Conservation (phyloP, 1,139 yeast species). For the Wickerhamiella infanticola region DNA sequence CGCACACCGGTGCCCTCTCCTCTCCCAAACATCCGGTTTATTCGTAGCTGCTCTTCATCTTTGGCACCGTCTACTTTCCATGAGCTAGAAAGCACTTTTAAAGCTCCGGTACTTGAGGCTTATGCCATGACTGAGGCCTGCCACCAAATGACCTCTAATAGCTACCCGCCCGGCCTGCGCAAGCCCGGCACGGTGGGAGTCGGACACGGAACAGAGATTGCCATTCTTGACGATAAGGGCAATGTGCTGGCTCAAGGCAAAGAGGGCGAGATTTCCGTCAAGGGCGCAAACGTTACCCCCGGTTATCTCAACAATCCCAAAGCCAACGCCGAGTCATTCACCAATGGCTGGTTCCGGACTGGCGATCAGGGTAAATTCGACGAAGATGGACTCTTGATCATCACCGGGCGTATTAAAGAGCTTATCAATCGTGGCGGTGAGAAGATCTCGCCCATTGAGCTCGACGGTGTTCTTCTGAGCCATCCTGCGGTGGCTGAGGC, state of each 20-base stretch:
- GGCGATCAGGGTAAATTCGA: slow-evolving; percentile 58
- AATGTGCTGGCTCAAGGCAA: slow-evolving; percentile 32
- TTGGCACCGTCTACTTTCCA: slow-evolving; percentile 47
- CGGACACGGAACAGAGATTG: slow-evolving; percentile 51
- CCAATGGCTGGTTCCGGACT: slow-evolving; percentile 49
- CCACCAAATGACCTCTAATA: slow-evolving; percentile 59
- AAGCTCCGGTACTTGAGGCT: slow-evolving; percentile 55
- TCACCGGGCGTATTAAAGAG: slow-evolving; percentile 55
- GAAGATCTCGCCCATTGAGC: slow-evolving; percentile 51
- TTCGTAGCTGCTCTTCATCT: slow-evolving; percentile 53
- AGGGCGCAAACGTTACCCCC: slow-evolving; percentile 50
- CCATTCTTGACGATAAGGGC: slow-evolving; percentile 36
- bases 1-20: slow-evolving; percentile 34
- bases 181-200: slow-evolving; percentile 58
- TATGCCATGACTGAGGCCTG: slow-evolving; percentile 68
- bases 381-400: slow-evolving; percentile 38
- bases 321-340: slow-evolving; percentile 51
- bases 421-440: slow-evolving; percentile 57
- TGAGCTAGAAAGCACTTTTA: slow-evolving; percentile 37
- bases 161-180: slow-evolving; percentile 45
- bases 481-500: slow-evolving; percentile 48
- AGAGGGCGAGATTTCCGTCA: slow-evolving; percentile 51
- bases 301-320: slow-evolving; percentile 54
- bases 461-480: slow-evolving; percentile 40
- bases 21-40: slow-evolving; percentile 41